Percentiles rank a stretch among this genome's conserved stretches.
phyloP scores from a whole-genome alignment of 306 rosid species.

The Hippophae gyantsensis region DNA sequence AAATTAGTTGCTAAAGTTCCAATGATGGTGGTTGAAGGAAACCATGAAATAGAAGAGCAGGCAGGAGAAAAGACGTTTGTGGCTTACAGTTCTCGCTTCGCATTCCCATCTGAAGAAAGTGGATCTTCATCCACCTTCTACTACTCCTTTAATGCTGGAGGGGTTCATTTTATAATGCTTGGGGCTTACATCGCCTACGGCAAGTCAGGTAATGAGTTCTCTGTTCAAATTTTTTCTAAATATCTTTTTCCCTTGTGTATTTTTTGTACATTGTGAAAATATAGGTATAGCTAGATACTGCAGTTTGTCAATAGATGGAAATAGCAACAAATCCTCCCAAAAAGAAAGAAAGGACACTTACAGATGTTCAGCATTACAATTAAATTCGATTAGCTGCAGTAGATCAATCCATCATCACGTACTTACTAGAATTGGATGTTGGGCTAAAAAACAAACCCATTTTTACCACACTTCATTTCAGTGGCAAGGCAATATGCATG shows the following conservation, averaged over 20 bases:
- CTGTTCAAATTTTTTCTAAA: background rate
- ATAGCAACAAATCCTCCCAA: too few species aligned
- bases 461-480: too few species aligned
- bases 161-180: constrained; percentile 82
- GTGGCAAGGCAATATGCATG: background rate
- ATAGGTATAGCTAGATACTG: background rate
- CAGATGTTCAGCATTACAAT: too few species aligned
- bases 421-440: too few species aligned
- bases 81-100: constrained; percentile 85
- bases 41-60: constrained; percentile 73
- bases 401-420: too few species aligned
- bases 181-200: constrained; percentile 58
- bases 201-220: constrained; percentile 35
- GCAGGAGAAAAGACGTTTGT: constrained; percentile 40
- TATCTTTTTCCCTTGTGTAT: background rate
- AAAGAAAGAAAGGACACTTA: too few species aligned
- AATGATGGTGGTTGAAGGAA: constrained; percentile 80
- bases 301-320: too few species aligned
- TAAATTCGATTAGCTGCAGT: too few species aligned
- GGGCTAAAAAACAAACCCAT: too few species aligned
- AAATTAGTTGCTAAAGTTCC: constrained; percentile 62
- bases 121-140: constrained; percentile 68
- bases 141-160: constrained; percentile 82
- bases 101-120: constrained; percentile 79
- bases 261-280: background rate